A percentile compares a stretch with the other conserved stretches of the same genome.
Evolutionary conservation across 23 red algal genomes (phyloP).

Genomic region (Gracilaria caudata): DNA sequence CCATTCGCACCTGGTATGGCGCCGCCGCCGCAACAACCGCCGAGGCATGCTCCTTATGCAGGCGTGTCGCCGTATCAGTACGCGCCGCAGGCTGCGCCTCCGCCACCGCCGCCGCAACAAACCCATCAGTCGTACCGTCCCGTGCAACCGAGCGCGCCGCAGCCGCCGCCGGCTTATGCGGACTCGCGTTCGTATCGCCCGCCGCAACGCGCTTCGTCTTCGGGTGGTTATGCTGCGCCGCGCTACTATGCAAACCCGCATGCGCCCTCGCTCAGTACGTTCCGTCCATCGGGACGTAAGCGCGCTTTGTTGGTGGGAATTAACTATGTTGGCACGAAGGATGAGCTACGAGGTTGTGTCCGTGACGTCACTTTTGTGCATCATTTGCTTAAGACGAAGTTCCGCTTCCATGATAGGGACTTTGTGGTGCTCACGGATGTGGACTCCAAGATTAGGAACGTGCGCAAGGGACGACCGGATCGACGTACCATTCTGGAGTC

Average conservation of each 20-base stretch:
- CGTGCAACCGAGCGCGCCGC: not conserved
- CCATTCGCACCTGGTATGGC: too few relatives aligned
- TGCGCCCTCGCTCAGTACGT: conserved; percentile 20
- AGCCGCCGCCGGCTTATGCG: not conserved
- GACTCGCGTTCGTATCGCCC: not conserved
- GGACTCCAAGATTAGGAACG: conserved; percentile 28
- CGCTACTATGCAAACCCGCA: conserved; percentile 5
- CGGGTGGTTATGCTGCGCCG: not conserved
- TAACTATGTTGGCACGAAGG: conserved; percentile 68
- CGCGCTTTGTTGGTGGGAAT: conserved; percentile 72
- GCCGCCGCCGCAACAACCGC: not conserved
- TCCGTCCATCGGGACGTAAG: conserved; percentile 66
- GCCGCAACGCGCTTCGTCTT: not conserved
- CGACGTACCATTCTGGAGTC: conserved; percentile 47
- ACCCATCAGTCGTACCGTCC: conserved; percentile 1
- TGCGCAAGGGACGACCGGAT: conserved; percentile 37
- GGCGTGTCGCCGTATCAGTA: conserved; percentile 22
- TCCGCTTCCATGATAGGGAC: conserved; percentile 59
- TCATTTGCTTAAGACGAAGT: conserved; percentile 57
- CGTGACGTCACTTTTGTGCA: conserved; percentile 76
- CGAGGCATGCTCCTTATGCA: not conserved
- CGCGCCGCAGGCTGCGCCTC: not conserved
- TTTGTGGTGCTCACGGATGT: conserved; percentile 79
- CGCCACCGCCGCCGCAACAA: conserved; percentile 1
- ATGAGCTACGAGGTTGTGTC: conserved; percentile 67